phyloP scores from a whole-genome alignment of 2,329 filamentous ascomycete species.

The Ploettnerulaceae sp. region DNA sequence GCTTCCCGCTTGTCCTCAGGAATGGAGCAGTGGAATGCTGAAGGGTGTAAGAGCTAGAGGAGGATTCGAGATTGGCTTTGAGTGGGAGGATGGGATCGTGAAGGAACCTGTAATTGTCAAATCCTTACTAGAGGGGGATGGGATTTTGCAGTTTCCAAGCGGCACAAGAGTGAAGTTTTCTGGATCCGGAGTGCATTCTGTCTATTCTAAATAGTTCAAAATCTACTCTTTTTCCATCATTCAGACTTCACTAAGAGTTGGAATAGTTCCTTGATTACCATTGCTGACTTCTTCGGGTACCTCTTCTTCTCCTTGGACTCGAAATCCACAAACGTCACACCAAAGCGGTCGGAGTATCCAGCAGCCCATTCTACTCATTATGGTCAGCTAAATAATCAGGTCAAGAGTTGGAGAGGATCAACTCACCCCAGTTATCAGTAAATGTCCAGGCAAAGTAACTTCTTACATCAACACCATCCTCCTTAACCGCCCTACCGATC shows the following conservation, averaged over 20 bases:
- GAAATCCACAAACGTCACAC: conserved; percentile 79
- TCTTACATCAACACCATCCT: conserved; percentile 71
- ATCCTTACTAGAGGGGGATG: conserved; percentile 6
- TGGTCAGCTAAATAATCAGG: neutral
- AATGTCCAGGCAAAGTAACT: conserved; percentile 85
- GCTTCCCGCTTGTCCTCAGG: conserved; percentile 37
- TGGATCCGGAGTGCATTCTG: conserved; percentile 11
- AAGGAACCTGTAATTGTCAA: conserved; percentile 19
- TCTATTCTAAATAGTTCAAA: conserved; percentile 12
- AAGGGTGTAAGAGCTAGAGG: conserved; percentile 35
- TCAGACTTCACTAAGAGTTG: conserved; percentile 62
- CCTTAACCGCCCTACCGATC: conserved; percentile 64
- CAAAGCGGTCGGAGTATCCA: conserved; percentile 79
- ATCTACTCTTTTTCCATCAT: neutral
- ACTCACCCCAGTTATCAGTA: conserved; percentile 50
- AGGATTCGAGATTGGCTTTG: conserved; percentile 37
- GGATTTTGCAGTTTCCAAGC: conserved; percentile 14
- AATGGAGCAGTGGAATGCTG: conserved; percentile 35
- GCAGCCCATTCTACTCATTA: conserved; percentile 50
- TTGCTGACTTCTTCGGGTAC: conserved; percentile 76
- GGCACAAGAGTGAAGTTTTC: conserved; percentile 5
- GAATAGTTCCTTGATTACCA: conserved; percentile 65
- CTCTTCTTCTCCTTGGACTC: conserved; percentile 65
- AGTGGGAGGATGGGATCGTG: conserved; percentile 33
- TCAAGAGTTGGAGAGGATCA: neutral